Evolutionary conservation across 2,329 filamentous ascomycete species (phyloP).

Genomic region (Teratosphaeria destructans): DNA sequence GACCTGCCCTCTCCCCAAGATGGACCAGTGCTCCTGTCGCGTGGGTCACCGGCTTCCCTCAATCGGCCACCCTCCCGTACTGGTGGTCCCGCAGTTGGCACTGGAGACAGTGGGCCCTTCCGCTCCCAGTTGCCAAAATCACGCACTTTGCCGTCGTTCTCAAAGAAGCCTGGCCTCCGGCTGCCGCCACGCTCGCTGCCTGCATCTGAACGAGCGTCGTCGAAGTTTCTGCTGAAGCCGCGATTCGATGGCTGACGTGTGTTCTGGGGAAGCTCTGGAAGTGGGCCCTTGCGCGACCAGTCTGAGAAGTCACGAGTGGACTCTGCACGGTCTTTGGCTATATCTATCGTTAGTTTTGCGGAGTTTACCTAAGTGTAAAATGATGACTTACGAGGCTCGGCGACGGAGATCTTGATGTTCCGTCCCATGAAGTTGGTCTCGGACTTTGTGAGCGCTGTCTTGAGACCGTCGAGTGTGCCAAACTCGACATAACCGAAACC

Average conservation of each 20-base stretch:
- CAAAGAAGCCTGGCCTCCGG: constrained; percentile 52
- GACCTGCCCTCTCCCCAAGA: constrained; percentile 61
- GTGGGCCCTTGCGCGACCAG: constrained; percentile 88
- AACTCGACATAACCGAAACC: constrained; percentile 98
- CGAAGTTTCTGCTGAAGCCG: constrained; percentile 27
- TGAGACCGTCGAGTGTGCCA: constrained; percentile 72
- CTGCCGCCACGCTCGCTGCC: constrained; percentile 42
- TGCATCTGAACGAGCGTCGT: constrained; percentile 39
- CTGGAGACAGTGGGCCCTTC: constrained; percentile 77
- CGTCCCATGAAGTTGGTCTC: constrained; percentile 77
- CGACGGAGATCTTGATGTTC: constrained; percentile 85
- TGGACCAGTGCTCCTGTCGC: constrained; percentile 47
- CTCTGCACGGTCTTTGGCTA: constrained; percentile 80
- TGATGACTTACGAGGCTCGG: constrained; percentile 77
- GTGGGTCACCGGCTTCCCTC: constrained; percentile 48
- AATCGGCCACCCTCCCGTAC: constrained; percentile 49
- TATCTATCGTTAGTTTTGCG: background rate
- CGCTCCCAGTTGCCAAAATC: constrained; percentile 91
- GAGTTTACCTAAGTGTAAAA: background rate
- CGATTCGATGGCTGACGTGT: constrained; percentile 36
- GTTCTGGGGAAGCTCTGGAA: constrained; percentile 58
- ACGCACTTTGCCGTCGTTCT: constrained; percentile 63
- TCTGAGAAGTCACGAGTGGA: constrained; percentile 63
- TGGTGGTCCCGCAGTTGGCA: constrained; percentile 34
- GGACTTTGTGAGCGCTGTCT: constrained; percentile 77